Evolutionary conservation across 345 rosid species (phyloP), one percentile per base, ranked within the genome.

Genomic region (Pugionium cornutum): DNA sequence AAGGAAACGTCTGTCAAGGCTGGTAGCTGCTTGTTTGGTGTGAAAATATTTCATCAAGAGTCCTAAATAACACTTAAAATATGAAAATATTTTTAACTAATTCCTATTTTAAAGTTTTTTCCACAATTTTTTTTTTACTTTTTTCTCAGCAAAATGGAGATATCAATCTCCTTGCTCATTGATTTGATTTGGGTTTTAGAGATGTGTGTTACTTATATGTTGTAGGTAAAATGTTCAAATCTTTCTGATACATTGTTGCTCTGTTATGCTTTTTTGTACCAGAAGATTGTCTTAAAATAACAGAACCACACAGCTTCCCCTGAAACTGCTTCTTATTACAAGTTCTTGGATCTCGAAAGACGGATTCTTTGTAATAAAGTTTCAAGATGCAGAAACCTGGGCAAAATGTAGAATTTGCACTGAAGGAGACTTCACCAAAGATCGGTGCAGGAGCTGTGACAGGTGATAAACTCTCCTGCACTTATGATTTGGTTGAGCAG

Each of bases 401-500:
- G 2, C 88, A 72, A 54, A 75, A 82, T 29, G 49, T 74, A 60
- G 99, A 94, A 25, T 94, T 85, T 65, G 88, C 90, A 27, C 78
- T 94, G 31, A 94, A 87, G 82, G 97, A 94, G 79, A 90, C 99
- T 57, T 77, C 82, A n/a, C 99, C 99, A 25, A 90, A 88, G 58
- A 88, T 94, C 26, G 97, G 99, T n/a, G 96, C 86, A 25, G 92
- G 83, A 53, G 72, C 75, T 50, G 30, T 83, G 6, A 68, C 86
- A 0, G 88, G 81, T 26, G 95, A 90, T 59, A 94, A 88, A 82
- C 96, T 86, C 43, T 81, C 96, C 1, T 62, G 86, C 82, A 88
- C 99, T 39, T 94, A 94, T 82, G 99, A 94, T 68, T 86, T 94
- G 31, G 97, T 94, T 30, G 99, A 94, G 79, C 99, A 94, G 76